Base-by-base conservation (phyloP, 345 rosid genomes). In the Ceriops zippeliana region DNA sequence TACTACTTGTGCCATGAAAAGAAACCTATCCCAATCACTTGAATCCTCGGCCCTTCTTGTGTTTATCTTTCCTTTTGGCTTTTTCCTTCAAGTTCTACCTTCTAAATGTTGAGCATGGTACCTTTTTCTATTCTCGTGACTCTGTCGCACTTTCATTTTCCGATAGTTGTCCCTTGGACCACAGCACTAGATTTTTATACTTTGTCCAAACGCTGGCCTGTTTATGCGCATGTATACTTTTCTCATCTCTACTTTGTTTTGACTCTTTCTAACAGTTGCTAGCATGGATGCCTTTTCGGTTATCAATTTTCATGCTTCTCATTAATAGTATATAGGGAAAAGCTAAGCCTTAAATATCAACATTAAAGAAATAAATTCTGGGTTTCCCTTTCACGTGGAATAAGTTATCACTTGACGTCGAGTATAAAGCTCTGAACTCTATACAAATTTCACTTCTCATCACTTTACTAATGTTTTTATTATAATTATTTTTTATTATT, bases 291-390 rank as follows among this genome's bases (percentile, higher is more conserved):
- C 58, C 15, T 54, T 21, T 21, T 21, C 27, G 30, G 59, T 54
- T 54, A 30, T 54, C 17, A 22, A 22, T 21, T 54, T 5, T 22
- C 10, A 9, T 59, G 22, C 72, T 59, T 49, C 70, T 59, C 72
- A 28, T 77, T 52, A 61, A 69, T 75, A 32, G 26, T 59, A 20
- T 20, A 47, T 26, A 62, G 56, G 65, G 67, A 24, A 6, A 77
- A 70, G 65, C 51, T 63, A 67, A 62, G 69, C 47, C 58, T 11
- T 52, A 32, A 68, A 80, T 57, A 75, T 75, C 82, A 52, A 47
- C 75, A 70, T 73, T 82, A 53, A 7, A 22, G 20, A 15, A 51
- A 70, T 75, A 54, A 56, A 64, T 46, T 37, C 58, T 26, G 28
- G 58, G 31, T 54, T 62, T 74, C 74, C 38, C 63, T 74, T 58